Evolutionary conservation across 192 early-diverging fungal genomes (phyloP).

Genomic region (Gryganskiella cystojenkinii): DNA sequence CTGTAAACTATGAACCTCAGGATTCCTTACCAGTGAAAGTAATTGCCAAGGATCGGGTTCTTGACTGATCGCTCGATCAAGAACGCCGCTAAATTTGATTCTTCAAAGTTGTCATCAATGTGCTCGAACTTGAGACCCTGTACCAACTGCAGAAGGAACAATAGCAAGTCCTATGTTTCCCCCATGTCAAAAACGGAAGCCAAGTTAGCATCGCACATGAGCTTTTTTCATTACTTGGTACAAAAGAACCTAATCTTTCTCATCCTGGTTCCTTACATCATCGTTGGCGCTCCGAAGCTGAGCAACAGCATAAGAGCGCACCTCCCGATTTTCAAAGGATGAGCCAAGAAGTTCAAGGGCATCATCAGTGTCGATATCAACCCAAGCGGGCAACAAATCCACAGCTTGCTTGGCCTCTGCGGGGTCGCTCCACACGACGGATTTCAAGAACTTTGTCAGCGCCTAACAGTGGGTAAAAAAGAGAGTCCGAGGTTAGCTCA

Average conservation of each 20-base stretch:
- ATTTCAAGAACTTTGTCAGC: constrained; percentile 97
- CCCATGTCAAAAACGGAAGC: background rate
- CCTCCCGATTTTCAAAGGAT: constrained; percentile 84
- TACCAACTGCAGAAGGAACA: constrained; percentile 97
- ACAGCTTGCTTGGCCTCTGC: constrained; percentile 94
- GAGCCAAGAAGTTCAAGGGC: constrained; percentile 93
- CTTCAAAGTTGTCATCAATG: constrained; percentile 62
- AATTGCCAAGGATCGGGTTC: constrained; percentile 91
- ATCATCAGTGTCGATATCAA: constrained; percentile 94
- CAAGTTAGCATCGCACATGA: too few relatives aligned
- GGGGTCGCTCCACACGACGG: constrained; percentile 93
- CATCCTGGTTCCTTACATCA: constrained; percentile 65
- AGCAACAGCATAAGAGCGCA: constrained; percentile 88
- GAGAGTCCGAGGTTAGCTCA: background rate
- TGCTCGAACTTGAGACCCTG: constrained; percentile 98
- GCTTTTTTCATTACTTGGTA: too few relatives aligned
- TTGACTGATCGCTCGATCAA: constrained; percentile 87
- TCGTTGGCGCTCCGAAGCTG: constrained; percentile 92
- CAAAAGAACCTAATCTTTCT: too few relatives aligned
- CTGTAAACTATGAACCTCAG: too few relatives aligned
- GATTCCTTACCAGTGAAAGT: constrained; percentile 85
- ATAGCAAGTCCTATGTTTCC: constrained; percentile 85
- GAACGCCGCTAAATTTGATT: constrained; percentile 85
- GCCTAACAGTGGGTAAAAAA: constrained; percentile 63
- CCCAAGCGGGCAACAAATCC: constrained; percentile 89